A percentile compares a stretch with the other conserved stretches of the same genome.
Conservation (phyloP, 108 stramenopile species). For the Skeletonema tropicum region DNA sequence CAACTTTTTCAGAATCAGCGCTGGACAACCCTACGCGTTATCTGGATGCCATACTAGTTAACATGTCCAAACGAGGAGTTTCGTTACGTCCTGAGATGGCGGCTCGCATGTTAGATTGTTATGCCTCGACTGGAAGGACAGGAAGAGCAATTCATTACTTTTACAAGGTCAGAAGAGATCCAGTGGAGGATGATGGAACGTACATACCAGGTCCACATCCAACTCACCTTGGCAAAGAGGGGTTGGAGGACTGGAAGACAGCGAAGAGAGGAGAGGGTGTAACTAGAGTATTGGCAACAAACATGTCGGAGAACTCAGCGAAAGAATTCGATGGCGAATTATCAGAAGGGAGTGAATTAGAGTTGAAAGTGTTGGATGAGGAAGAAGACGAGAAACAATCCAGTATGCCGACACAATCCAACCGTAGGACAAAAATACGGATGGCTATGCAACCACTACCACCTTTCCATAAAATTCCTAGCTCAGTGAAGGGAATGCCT, state of each 20-base stretch:
- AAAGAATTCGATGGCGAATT: slow-evolving; percentile 5
- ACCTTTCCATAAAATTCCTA: slow-evolving; percentile 81
- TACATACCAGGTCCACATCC: slow-evolving; percentile 52
- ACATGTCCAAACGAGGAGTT: slow-evolving; percentile 81
- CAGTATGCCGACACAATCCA: slow-evolving; percentile 31
- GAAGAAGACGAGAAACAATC: neutral
- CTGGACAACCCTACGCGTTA: slow-evolving; percentile 88
- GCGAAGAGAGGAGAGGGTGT: slow-evolving; percentile 29
- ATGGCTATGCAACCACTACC: slow-evolving; percentile 67
- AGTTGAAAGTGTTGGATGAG: slow-evolving; percentile 19
- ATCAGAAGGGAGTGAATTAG: slow-evolving; percentile 15
- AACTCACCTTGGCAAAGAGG: slow-evolving; percentile 43
- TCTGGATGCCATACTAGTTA: slow-evolving; percentile 84
- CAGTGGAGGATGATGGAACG: slow-evolving; percentile 46
- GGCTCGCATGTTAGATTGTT: slow-evolving; percentile 75
- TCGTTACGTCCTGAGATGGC: slow-evolving; percentile 63
- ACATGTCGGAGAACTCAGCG: neutral
- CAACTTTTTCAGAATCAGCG: slow-evolving; percentile 58
- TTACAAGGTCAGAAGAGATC: slow-evolving; percentile 66
- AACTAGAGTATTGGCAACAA: slow-evolving; percentile 13
- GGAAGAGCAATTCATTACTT: slow-evolving; percentile 80
- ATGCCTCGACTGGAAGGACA: slow-evolving; percentile 67
- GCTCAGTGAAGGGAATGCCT: slow-evolving; percentile 61
- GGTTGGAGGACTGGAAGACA: slow-evolving; percentile 42
- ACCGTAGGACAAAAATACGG: slow-evolving; percentile 48